A percentile compares a stretch with the other conserved stretches of the same genome.
Conservation (phyloP, 176 grass and related monocot species). For the Musa acuminata region DNA sequence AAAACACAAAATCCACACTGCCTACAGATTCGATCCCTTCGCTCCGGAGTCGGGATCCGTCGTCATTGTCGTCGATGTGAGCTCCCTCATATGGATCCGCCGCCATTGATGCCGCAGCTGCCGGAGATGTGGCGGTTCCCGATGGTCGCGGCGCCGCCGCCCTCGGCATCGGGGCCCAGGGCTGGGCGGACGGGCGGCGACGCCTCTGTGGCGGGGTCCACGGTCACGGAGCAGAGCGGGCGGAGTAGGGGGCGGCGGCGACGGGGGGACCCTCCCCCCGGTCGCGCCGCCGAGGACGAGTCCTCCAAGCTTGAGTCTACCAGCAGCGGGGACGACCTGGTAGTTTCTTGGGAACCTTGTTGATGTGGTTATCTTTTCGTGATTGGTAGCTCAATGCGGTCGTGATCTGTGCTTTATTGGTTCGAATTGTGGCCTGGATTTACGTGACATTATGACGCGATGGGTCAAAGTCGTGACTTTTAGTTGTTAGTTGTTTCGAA, state of each 20-base stretch:
- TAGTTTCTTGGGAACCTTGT: conserved; percentile 13
- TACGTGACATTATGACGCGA: neutral
- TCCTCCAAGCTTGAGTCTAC: conserved; percentile 65
- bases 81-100: neutral
- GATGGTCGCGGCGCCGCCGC: neutral
- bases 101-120: neutral
- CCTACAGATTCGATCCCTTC: neutral
- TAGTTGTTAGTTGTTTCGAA: neutral
- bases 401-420: conserved; percentile 10
- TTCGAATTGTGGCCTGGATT: neutral
- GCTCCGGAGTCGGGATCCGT: neutral
- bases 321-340: conserved; percentile 47
- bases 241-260: conserved; percentile 27
- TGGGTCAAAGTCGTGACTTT: neutral
- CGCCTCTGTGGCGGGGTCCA: conserved; percentile 29
- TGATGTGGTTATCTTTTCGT: neutral
- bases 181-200: conserved; percentile 6
- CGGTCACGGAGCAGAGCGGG: conserved; percentile 51
- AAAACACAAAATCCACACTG: neutral
- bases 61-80: neutral
- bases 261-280: conserved; percentile 29
- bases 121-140: conserved; percentile 11
- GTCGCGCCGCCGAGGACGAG: conserved; percentile 48
- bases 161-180: neutral
- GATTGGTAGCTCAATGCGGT: neutral